Evolutionary conservation across 139 green algal genomes (phyloP).

Genomic region (Ettlia oleoabundans): DNA sequence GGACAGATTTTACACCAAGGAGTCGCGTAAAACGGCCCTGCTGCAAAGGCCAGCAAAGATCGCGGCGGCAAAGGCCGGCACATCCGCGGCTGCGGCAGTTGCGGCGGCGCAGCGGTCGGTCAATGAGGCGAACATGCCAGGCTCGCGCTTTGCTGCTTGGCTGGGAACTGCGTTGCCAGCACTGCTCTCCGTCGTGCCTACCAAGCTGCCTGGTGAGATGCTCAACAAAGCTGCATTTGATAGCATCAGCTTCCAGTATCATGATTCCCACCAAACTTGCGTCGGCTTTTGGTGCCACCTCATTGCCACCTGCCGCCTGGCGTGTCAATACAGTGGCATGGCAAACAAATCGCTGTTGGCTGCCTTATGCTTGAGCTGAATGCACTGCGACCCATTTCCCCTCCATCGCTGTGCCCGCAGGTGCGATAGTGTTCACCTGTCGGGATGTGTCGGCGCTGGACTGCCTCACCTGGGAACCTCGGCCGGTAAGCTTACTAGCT

Average conservation of each 20-base stretch:
- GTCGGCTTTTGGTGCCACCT: too few species aligned
- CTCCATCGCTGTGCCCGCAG: conserved; percentile 14
- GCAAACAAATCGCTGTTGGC: too few species aligned
- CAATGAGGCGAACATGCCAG: background rate
- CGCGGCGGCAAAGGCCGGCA: background rate
- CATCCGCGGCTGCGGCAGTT: background rate
- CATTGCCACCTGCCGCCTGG: too few species aligned
- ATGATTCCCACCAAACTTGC: too few species aligned
- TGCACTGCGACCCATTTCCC: background rate
- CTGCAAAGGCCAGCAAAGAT: conserved; percentile 6
- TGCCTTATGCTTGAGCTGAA: too few species aligned
- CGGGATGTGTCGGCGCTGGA: conserved; percentile 14
- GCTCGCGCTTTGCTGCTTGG: conserved; percentile 8
- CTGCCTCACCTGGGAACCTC: conserved; percentile 35
- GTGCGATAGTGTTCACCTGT: conserved; percentile 46
- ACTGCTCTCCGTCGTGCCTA: conserved; percentile 15
- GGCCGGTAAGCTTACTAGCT: conserved; percentile 16
- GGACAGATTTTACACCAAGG: conserved; percentile 27
- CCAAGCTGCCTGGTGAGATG: conserved; percentile 32
- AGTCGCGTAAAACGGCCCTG: conserved; percentile 10
- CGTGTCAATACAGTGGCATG: too few species aligned
- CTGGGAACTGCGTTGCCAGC: conserved; percentile 1
- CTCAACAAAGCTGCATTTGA: too few species aligned
- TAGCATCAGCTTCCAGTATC: background rate
- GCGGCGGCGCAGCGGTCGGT: background rate